Base-by-base conservation (phyloP, 148 eudicot species). In the Chenopodium berlandieri region DNA sequence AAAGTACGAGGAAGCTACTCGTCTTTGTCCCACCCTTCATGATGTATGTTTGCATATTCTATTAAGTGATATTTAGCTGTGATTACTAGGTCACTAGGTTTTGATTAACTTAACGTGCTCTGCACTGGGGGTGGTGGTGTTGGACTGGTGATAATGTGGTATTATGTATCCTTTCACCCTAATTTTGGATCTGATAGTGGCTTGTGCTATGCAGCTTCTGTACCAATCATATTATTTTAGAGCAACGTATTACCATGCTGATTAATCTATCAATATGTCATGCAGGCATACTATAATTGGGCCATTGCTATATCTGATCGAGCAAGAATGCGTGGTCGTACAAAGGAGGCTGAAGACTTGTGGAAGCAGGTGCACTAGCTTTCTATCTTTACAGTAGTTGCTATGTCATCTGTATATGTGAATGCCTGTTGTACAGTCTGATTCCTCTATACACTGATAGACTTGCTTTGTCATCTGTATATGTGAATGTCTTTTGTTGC, bases 231-330 rank as follows among this genome's bases (percentile, higher is more conserved):
- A 64, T 9, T 7, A 1, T 58, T 31, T 58, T 22, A 13, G 22
- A 7, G 37, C 31, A n/a, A 52, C 71, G 20, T 62, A 2, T 34
- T 31, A 23, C 50, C 50, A 17, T 74, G 48, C 50, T 78, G 58
- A 6, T n/a, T 75, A 70, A 75, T 23, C 75, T 10, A 10, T 37
- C 23, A 10, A 69, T 25, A 54, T 46, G 37, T 75, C n/a, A 10
- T 72, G 81, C 79, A 85, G 87, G 87, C 87, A 0, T 85, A 73
- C 48, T 85, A 85, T 78, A 85, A 85, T 81, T 85, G 99, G 97
- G 99, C 99, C 75, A 95, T 95, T 83, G 97, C 97, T 80, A 95
- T 95, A 69, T 95, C 97, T 81, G 99, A 95, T 82, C 93, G 97
- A 79, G 99, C 99, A 54, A 93, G 94, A 89, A 91, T 93, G 89